A percentile compares a stretch with the other conserved stretches of the same genome.
phyloP scores from a whole-genome alignment of 345 rosid species.

The Moringa oleifera region DNA sequence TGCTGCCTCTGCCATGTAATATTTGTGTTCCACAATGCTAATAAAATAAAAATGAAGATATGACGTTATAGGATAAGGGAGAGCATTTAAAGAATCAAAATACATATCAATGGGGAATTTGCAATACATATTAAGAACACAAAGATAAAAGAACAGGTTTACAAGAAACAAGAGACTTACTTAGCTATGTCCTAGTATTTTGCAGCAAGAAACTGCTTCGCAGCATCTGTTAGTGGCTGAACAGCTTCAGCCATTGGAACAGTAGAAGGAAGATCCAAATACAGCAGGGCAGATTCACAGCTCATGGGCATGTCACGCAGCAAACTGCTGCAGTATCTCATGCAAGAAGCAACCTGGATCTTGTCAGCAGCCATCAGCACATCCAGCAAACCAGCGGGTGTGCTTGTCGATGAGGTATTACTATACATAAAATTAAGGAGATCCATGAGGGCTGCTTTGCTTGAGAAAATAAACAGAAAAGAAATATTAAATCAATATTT shows the following conservation, averaged over 20 bases:
- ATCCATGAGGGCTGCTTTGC: constrained; percentile 74
- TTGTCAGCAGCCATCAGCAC: constrained; percentile 79
- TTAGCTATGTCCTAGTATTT: constrained; percentile 54
- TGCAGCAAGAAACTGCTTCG: constrained; percentile 56
- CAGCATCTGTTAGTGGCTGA: constrained; percentile 66
- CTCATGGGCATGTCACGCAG: constrained; percentile 67
- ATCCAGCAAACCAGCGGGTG: constrained; percentile 54
- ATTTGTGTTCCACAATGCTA: too few relatives aligned
- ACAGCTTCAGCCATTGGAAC: constrained; percentile 65
- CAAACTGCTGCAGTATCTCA: constrained; percentile 68
- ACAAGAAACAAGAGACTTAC: constrained; percentile 25
- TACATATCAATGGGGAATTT: too few relatives aligned
- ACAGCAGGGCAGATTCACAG: constrained; percentile 65
- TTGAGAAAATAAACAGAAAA: constrained; percentile 8
- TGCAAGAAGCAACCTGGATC: constrained; percentile 79
- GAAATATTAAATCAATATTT: not conserved
- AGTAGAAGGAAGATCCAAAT: constrained; percentile 71
- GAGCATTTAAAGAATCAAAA: too few relatives aligned
- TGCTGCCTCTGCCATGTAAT: not conserved
- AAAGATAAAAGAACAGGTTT: too few relatives aligned
- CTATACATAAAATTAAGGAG: constrained; percentile 75
- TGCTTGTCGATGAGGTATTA: constrained; percentile 38
- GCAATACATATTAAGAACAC: too few relatives aligned
- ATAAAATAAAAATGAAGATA: too few relatives aligned
- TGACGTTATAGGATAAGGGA: too few relatives aligned